Base-by-base conservation (phyloP, 352 stramenopile species). In the Phytophthora cactorum region DNA sequence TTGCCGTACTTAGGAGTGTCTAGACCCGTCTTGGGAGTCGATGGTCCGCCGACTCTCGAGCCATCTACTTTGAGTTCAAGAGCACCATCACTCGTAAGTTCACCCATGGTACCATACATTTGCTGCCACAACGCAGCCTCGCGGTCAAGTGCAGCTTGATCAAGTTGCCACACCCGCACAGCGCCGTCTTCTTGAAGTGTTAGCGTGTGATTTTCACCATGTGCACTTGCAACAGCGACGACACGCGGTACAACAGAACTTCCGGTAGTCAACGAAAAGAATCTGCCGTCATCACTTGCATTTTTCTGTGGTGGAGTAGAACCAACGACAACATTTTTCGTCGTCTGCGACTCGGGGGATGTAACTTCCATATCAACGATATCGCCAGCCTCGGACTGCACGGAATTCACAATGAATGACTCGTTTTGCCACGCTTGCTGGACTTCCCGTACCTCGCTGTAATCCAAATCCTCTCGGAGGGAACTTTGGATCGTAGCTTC, bases 1-100 rank as follows among this genome's bases (percentile, higher is more conserved):
- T 98, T 98, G 41, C 96, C 96, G 63, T 97, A 78, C 72, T 99
- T 99, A 1, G 96, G 96, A 12, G 70, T 44, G 32, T 88, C 72
- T 1, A 96, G 57, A 5, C 80, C 88, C 4, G 88, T 96, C 49
- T 80, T 88, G 1, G 89, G 87, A 1, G 66, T 79, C 15, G 86
- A 95, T 52, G 77, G 74, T 6, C 64, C 67, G 10, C 69, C 65
- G 1, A 74, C 64, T 38, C 74, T 60, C 5, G 70, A 61, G 1
- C 82, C 82, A 50, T 89, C 57, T 9, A 90, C 46, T 63, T 89
- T 89, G 39, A 92, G 68, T 22, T 84, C 43, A 9, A 91, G 55
- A 7, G 38, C 43, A 9, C 63, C 65, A n/a, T 27, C 34, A 5
- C 38, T 36, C 4, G 36, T 29, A 4, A 72, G 22, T 17, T 67